Percentiles rank a stretch among this genome's conserved stretches.
These are phyloP conservation scores for Wallacemonas collosoma DNA, from an alignment of 208 protist genomes.

Conservation along the genomic window DNA sequence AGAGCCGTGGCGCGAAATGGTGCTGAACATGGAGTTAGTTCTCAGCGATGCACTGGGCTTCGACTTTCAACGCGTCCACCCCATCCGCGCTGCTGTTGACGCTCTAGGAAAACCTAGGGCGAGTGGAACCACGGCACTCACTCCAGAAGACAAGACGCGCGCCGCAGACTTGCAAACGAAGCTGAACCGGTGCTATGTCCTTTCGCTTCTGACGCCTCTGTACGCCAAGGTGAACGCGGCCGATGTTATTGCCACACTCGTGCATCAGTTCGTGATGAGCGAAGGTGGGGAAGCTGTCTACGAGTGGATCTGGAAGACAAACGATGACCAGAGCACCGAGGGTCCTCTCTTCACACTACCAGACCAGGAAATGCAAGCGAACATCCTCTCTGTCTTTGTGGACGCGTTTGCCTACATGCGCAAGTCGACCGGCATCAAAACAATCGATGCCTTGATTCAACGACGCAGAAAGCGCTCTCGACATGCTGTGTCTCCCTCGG, in stretches of 20 bases:
- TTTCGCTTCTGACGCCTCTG: slow-evolving; percentile 77
- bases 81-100: slow-evolving; percentile 44
- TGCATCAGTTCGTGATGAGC: slow-evolving; percentile 22
- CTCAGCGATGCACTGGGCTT: slow-evolving; percentile 76
- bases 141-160: slow-evolving; percentile 18
- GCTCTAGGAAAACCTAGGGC: slow-evolving; percentile 28
- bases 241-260: slow-evolving; percentile 41
- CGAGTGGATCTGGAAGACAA: slow-evolving; percentile 15
- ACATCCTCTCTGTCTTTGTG: slow-evolving; percentile 72
- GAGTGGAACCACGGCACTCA: background rate
- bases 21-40: slow-evolving; percentile 79
- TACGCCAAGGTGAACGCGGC: slow-evolving; percentile 45
- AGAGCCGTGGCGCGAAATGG: slow-evolving; percentile 50
- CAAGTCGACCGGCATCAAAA: slow-evolving; percentile 62
- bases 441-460: slow-evolving; percentile 70
- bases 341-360: slow-evolving; percentile 28
- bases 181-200: slow-evolving; percentile 59
- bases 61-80: slow-evolving; percentile 78
- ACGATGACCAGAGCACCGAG: background rate
- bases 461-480: slow-evolving; percentile 55
- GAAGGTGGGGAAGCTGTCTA: slow-evolving; percentile 13
- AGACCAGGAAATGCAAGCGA: slow-evolving; percentile 42
- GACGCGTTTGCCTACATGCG: slow-evolving; percentile 76
- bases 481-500: background rate
- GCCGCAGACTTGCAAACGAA: slow-evolving; percentile 38